Percentiles rank a stretch among this genome's conserved stretches.
Evolutionary conservation across 2,329 filamentous ascomycete species (phyloP).

Genomic region (Colletotrichum ledebouriae): DNA sequence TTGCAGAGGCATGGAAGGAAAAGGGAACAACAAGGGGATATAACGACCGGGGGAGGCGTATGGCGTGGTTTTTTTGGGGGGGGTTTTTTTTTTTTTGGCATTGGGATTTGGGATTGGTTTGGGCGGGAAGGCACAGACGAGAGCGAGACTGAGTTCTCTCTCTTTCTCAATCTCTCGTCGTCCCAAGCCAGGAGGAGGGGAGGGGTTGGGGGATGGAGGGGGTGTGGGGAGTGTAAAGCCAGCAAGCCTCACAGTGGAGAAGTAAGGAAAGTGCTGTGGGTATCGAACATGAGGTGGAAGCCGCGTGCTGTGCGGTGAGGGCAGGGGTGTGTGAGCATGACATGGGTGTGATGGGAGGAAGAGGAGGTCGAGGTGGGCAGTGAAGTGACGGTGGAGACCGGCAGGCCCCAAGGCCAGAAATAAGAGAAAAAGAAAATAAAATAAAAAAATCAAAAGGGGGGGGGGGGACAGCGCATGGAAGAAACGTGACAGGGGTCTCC

Average conservation of each 20-base stretch:
- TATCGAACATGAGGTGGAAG: background rate
- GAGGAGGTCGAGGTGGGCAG: background rate
- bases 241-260: constrained; percentile 28
- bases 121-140: constrained; percentile 8
- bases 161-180: background rate
- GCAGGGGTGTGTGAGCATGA: constrained; percentile 9
- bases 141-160: too few relatives aligned
- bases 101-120: constrained; percentile 23
- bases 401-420: constrained; percentile 12
- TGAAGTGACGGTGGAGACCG: constrained; percentile 1
- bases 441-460: constrained; percentile 24
- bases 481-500: constrained; percentile 63
- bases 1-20: constrained; percentile 36
- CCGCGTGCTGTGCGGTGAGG: constrained; percentile 10
- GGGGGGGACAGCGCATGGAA: constrained; percentile 63
- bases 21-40: constrained; percentile 40
- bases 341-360: too few relatives aligned
- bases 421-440: constrained; percentile 2
- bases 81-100: background rate
- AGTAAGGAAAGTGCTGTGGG: constrained; percentile 25
- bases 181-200: constrained; percentile 19
- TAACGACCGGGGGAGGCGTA: constrained; percentile 40
- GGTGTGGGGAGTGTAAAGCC: constrained; percentile 1
- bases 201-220: constrained; percentile 16
- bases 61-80: background rate